Evolutionary conservation across 768 basidiomycete genomes (phyloP), one percentile per base, ranked within the genome.

Genomic region (Asterophora lycoperdoides): DNA sequence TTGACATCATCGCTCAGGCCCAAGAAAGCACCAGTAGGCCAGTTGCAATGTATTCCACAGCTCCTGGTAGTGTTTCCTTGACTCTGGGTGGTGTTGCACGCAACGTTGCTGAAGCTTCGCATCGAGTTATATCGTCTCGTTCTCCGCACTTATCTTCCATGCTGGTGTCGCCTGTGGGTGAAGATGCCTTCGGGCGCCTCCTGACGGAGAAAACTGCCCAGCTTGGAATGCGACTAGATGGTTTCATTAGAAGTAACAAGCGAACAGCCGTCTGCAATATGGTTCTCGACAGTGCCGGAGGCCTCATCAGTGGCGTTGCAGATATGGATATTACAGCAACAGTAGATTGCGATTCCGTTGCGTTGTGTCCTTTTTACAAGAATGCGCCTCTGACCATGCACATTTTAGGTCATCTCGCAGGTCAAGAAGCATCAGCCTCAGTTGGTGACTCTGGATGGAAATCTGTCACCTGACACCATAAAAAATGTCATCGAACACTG

Each of bases 41-140:
- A n/a, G 64, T 74, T 15, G 63, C 61, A 7, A 53, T 44, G 10
- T 74, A 82, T 48, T 88, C 92, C 0, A 98, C 94, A 0, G 77
- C 77, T 9, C 92, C 93, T 0, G 96, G 96, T 8, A 70, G 63
- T 10, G 80, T 98, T 19, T 69, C 73, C 13, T 52, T 94, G 33
- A 77, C 86, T 0, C 69, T 89, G 5, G 95, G 95, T 1, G 95
- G 95, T 23, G 95, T 99, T 11, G 93, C 80, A 1, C 83, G 94
- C n/a, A 99, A 99, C 63, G 81, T 99, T 36, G 89, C 94, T 2
- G 93, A 97, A 64, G 90, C 93, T 1, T 78, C 92, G 5, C 83
- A 89, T 62, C 80, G 89, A 23, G 64, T 86, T 5, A 61, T 83
- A 51, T 59, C 68, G 15, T 59, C 69, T 23, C 62, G 61, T 44